Conservation (phyloP, 805 yeast genomes). For the Ogataea degrootiae region DNA sequence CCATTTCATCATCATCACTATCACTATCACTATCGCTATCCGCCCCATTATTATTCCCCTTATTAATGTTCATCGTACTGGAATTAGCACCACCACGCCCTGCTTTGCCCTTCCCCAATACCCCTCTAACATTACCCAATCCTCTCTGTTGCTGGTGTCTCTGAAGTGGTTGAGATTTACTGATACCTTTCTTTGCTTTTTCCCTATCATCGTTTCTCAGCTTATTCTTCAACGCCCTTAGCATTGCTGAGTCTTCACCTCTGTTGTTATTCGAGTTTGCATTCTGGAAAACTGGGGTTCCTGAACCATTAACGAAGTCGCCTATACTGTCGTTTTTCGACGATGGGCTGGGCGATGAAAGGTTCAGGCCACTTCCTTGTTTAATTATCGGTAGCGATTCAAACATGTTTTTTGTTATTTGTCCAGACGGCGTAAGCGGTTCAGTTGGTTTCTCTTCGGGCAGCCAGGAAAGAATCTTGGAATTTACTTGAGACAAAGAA, state of each 20-base stretch:
- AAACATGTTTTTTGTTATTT: slow-evolving; percentile 1
- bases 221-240: slow-evolving; percentile 26
- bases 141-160: background rate
- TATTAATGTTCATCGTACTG: background rate
- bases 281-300: slow-evolving; percentile 5
- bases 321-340: slow-evolving; percentile 10
- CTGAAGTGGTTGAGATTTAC: background rate
- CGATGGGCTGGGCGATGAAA: background rate
- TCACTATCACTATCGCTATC: slow-evolving; percentile 11
- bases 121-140: background rate
- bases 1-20: slow-evolving; percentile 21
- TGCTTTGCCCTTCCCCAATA: background rate
- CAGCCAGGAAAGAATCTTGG: slow-evolving; percentile 38
- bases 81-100: background rate
- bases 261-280: slow-evolving; percentile 2
- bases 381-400: slow-evolving; percentile 23
- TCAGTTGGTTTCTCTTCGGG: background rate
- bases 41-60: background rate
- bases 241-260: slow-evolving; percentile 12
- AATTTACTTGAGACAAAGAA: slow-evolving; percentile 34
- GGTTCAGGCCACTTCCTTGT: slow-evolving; percentile 27
- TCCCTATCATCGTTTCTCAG: slow-evolving; percentile 21
- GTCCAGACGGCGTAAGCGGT: background rate
- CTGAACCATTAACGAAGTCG: slow-evolving; percentile 18
- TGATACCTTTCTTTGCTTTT: background rate